These are phyloP conservation scores for Alternaria consortialis DNA, from an alignment of 2,329 filamentous ascomycete genomes.

Conservation along the genomic window DNA sequence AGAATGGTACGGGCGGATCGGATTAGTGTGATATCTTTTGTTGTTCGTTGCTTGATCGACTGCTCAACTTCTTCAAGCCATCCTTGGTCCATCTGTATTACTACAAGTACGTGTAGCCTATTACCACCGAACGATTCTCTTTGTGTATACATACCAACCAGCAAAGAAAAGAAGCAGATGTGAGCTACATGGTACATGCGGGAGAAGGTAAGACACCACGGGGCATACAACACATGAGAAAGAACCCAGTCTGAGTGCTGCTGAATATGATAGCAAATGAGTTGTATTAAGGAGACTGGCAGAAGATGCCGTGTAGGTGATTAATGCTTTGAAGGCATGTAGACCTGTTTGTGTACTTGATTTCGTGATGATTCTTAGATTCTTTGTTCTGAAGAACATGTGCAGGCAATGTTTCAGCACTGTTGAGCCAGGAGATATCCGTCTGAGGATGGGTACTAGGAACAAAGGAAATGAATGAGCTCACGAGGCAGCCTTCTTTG, in stretches of 20 bases:
- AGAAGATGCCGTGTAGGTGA: constrained; percentile 33
- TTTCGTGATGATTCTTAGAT: constrained; percentile 48
- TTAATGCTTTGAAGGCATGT: constrained; percentile 38
- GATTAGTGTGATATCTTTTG: constrained; percentile 25
- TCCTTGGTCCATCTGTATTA: constrained; percentile 37
- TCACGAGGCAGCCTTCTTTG: constrained; percentile 38
- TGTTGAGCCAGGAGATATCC: constrained; percentile 41
- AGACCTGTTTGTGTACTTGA: constrained; percentile 42
- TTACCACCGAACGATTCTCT: constrained; percentile 31
- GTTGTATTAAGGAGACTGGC: constrained; percentile 26
- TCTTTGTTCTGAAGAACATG: constrained; percentile 32
- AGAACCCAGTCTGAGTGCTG: constrained; percentile 29
- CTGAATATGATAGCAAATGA: constrained; percentile 25
- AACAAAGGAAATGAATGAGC: constrained; percentile 49
- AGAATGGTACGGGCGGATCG: not conserved
- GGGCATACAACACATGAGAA: constrained; percentile 14
- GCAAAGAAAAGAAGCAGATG: constrained; percentile 39
- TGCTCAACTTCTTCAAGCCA: constrained; percentile 33
- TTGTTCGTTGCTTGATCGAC: constrained; percentile 34
- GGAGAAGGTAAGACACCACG: constrained; percentile 20
- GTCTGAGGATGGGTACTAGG: constrained; percentile 40
- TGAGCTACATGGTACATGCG: constrained; percentile 36
- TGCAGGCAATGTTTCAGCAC: constrained; percentile 43
- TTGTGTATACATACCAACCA: constrained; percentile 30
- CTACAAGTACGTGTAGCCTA: constrained; percentile 19